A percentile compares a stretch with the other conserved stretches of the same genome.
Evolutionary conservation across 2,329 filamentous ascomycete genomes (phyloP).

Genomic region (Paecilomyces variotii): DNA sequence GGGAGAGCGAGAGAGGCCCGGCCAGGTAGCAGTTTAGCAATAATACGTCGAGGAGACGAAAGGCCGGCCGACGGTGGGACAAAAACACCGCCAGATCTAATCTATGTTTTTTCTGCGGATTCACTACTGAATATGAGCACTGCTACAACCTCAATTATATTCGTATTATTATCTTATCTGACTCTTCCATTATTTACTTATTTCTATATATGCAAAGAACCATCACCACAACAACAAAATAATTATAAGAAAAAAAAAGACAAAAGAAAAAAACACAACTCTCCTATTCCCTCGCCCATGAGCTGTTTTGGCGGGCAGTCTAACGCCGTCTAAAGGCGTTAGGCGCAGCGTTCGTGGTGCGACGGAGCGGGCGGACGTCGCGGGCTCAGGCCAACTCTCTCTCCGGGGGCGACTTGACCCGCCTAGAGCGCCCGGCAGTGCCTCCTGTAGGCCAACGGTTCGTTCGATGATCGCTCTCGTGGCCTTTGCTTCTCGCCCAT

Average conservation of each 20-base stretch:
- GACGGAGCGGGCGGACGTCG: background rate
- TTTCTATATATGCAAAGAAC: no score
- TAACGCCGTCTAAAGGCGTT: background rate
- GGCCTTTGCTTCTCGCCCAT: background rate
- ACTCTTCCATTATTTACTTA: no score
- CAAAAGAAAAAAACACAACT: no score
- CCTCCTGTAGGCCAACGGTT: background rate
- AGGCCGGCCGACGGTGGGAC: constrained; percentile 1
- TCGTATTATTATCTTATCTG: no score
- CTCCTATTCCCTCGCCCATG: background rate
- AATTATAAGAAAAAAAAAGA: no score
- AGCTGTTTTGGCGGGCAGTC: background rate
- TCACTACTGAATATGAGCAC: no score
- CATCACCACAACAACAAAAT: no score
- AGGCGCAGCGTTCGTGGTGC: background rate
- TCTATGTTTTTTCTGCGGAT: background rate
- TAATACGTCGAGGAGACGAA: constrained; percentile 1
- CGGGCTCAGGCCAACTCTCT: background rate
- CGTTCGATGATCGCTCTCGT: background rate
- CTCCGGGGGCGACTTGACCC: background rate
- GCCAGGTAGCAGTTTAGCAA: background rate
- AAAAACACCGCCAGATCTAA: background rate
- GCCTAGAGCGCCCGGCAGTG: background rate
- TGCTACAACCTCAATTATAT: no score
- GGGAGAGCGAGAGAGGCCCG: background rate